Evolutionary conservation across 2,329 filamentous ascomycete genomes (phyloP).

Genomic region (Ophiobolus disseminans): DNA sequence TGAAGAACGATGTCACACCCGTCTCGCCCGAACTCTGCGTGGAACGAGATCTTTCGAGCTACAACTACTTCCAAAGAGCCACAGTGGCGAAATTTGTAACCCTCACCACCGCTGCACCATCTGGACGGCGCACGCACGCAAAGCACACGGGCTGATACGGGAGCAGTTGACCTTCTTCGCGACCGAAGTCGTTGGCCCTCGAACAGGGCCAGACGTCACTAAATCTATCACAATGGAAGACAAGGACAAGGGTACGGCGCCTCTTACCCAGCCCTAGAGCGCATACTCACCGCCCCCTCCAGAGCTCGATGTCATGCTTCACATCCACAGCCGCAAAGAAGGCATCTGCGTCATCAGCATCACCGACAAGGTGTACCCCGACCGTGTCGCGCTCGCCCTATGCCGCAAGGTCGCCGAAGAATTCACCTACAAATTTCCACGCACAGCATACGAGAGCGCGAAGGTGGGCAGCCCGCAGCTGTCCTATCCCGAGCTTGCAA

Average conservation of each 20-base stretch:
- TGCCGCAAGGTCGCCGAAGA: constrained; percentile 88
- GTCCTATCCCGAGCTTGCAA: constrained; percentile 75
- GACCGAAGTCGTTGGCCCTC: constrained; percentile 86
- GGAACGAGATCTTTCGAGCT: constrained; percentile 79
- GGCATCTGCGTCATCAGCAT: constrained; percentile 58
- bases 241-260: constrained; percentile 71
- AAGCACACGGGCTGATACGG: constrained; percentile 13
- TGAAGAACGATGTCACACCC: constrained; percentile 79
- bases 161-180: constrained; percentile 80
- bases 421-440: constrained; percentile 79
- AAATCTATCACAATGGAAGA: too few species aligned
- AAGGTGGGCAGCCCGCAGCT: constrained; percentile 52
- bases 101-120: background rate
- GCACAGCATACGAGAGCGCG: constrained; percentile 67
- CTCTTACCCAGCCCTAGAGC: background rate
- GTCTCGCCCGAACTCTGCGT: constrained; percentile 76
- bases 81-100: constrained; percentile 43
- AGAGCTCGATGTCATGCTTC: constrained; percentile 63
- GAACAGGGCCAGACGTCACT: constrained; percentile 78
- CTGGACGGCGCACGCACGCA: background rate
- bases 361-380: constrained; percentile 62
- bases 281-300: background rate
- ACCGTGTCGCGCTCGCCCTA: constrained; percentile 81
- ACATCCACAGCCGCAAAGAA: constrained; percentile 54
- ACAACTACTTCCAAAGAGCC: constrained; percentile 76